Evolutionary conservation across 441 rosid genomes (phyloP).

Genomic region (Populus hybrid): DNA sequence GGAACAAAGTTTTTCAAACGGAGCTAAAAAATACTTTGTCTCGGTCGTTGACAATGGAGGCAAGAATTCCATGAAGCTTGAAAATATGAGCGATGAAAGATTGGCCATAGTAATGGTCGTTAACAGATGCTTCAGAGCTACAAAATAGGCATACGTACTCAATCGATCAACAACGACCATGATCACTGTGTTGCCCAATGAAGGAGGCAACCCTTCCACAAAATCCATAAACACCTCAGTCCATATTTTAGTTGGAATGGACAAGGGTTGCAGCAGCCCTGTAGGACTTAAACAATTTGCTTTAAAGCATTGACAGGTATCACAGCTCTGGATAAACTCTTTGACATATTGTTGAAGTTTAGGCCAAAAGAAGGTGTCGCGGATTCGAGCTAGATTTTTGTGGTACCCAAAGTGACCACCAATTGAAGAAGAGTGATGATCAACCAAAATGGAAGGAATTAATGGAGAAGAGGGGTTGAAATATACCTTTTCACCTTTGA

Average conservation of each 20-base stretch:
- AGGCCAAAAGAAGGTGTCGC: too few relatives aligned
- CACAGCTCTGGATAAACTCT: too few relatives aligned
- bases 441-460: too few relatives aligned
- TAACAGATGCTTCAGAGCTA: background rate
- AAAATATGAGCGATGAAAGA: background rate
- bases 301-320: background rate
- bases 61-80: background rate
- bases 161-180: background rate
- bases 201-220: background rate
- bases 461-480: too few relatives aligned
- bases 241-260: background rate
- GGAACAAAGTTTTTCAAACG: background rate
- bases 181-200: background rate
- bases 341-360: too few relatives aligned
- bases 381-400: too few relatives aligned
- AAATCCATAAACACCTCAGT: background rate
- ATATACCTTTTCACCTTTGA: too few relatives aligned
- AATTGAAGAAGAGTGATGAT: too few relatives aligned
- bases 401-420: too few relatives aligned
- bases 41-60: background rate
- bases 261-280: background rate
- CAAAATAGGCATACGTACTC: background rate
- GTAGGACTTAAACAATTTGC: background rate
- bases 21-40: background rate
- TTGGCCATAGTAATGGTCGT: background rate